phyloP scores from a whole-genome alignment of 371 early-diverging fungal species.

The Zychaea mexicana region DNA sequence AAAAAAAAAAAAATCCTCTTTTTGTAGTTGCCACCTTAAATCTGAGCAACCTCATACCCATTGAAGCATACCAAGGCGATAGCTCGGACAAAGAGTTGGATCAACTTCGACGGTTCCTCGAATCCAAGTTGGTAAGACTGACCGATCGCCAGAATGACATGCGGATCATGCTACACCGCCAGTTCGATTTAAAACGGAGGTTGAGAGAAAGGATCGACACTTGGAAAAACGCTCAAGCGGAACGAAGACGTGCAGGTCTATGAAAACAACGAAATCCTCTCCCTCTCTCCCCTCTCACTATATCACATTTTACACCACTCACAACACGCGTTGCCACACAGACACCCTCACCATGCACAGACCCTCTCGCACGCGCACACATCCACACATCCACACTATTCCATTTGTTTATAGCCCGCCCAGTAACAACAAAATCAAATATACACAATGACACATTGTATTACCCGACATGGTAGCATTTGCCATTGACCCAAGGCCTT shows the following conservation, averaged over 20 bases:
- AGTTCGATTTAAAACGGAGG: slow-evolving; percentile 43
- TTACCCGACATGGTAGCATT: no score
- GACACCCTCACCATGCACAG: no score
- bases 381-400: no score
- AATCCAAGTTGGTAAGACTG: slow-evolving; percentile 33
- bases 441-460: no score
- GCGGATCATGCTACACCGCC: slow-evolving; percentile 42
- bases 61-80: slow-evolving; percentile 43
- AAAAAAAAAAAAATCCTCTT: neutral
- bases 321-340: neutral
- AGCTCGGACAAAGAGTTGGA: slow-evolving; percentile 37
- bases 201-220: slow-evolving; percentile 37
- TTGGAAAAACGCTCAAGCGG: slow-evolving; percentile 33
- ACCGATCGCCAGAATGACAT: slow-evolving; percentile 41
- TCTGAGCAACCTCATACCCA: slow-evolving; percentile 49
- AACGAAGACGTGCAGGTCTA: slow-evolving; percentile 6
- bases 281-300: neutral
- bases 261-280: neutral
- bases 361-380: no score
- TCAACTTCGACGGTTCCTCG: slow-evolving; percentile 37
- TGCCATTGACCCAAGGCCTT: no score
- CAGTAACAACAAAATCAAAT: no score
- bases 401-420: no score
- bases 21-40: slow-evolving; percentile 43
- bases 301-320: no score